A percentile compares a stretch with the other conserved stretches of the same genome.
Conservation (phyloP, 352 stramenopile genomes). For the Phytophthora pinifolia region DNA sequence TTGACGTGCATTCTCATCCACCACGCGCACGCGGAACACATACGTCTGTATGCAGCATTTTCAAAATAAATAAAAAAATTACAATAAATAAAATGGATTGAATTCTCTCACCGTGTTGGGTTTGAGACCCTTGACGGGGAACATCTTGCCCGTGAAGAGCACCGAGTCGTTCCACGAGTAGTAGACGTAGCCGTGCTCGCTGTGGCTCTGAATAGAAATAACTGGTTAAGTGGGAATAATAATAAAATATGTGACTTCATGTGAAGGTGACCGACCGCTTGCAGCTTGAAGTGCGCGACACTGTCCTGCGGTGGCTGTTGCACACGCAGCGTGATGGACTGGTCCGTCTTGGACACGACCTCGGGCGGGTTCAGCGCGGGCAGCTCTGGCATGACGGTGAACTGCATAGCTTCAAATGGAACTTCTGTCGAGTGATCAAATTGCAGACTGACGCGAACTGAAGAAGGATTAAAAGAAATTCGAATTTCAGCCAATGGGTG, state of each 20-base stretch:
- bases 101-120: conserved; percentile 59
- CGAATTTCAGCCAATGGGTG: conserved; percentile 1
- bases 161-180: conserved; percentile 86
- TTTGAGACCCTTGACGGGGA: conserved; percentile 66
- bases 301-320: conserved; percentile 35
- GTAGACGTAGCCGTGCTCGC: conserved; percentile 86
- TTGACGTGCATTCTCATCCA: conserved; percentile 56
- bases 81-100: conserved; percentile 2
- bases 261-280: conserved; percentile 30
- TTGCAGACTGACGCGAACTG: conserved; percentile 11
- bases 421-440: too few relatives aligned
- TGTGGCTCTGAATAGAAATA: conserved; percentile 62
- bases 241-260: background rate
- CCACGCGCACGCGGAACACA: conserved; percentile 73
- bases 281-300: conserved; percentile 58
- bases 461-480: background rate
- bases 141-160: conserved; percentile 52
- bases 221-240: background rate
- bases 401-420: conserved; percentile 27
- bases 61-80: conserved; percentile 4
- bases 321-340: conserved; percentile 67
- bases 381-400: conserved; percentile 65
- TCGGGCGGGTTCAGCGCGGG: conserved; percentile 56
- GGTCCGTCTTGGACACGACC: conserved; percentile 72
- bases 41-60: conserved; percentile 47